A percentile compares a stretch with the other conserved stretches of the same genome.
Conservation (phyloP, 2,329 filamentous ascomycete species). For the Helotiales sp. region DNA sequence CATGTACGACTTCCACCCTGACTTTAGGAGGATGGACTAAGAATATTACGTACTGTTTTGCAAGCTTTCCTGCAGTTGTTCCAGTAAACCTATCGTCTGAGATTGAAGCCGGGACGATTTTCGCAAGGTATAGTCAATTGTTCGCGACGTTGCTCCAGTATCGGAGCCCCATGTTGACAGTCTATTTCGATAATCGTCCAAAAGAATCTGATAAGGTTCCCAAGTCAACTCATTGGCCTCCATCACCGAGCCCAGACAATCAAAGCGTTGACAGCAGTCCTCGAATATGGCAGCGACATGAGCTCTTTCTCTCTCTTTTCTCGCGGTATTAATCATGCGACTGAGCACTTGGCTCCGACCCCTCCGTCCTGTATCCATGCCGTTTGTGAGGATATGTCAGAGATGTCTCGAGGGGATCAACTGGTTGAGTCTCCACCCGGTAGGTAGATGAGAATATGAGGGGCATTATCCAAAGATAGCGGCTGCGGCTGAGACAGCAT, state of each 20-base stretch:
- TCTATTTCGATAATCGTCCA: slow-evolving; percentile 2
- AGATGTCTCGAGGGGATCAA: no score
- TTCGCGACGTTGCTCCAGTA: slow-evolving; percentile 2
- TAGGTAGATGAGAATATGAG: no score
- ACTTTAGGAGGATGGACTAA: no score
- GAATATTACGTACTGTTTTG: no score
- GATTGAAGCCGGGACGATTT: background rate
- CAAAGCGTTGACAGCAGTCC: slow-evolving; percentile 4
- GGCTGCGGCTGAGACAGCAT: no score
- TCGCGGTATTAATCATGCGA: background rate
- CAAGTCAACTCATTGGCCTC: slow-evolving; percentile 1
- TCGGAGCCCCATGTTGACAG: slow-evolving; percentile 3
- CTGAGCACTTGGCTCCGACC: background rate
- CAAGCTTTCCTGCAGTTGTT: background rate
- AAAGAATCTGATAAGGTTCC: background rate
- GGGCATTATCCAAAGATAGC: no score
- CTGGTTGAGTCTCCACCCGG: no score
- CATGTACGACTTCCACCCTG: no score
- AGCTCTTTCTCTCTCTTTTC: slow-evolving; percentile 1
- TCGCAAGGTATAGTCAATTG: slow-evolving; percentile 5
- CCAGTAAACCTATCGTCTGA: background rate
- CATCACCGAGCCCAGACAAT: background rate
- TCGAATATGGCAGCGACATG: slow-evolving; percentile 2
- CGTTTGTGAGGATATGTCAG: no score
- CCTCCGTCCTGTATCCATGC: background rate